phyloP scores from a whole-genome alignment of 2,329 filamentous ascomycete species.

The Phaeoacremonium minimum region DNA sequence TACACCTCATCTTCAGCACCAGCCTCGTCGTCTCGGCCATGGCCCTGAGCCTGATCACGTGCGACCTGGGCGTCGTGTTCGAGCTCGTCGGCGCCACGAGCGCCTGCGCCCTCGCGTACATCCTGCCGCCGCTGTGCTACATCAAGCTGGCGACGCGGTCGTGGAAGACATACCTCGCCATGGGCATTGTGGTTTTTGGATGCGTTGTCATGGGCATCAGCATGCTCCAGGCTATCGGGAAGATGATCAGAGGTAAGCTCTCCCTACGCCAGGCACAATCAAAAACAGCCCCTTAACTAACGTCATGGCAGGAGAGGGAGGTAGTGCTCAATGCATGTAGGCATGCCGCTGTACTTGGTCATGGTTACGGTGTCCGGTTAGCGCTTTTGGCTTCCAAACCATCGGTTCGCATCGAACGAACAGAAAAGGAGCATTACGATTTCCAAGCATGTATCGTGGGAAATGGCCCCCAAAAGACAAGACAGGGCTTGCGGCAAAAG shows the following conservation, averaged over 20 bases:
- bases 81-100: constrained; percentile 95
- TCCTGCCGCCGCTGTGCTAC: constrained; percentile 90
- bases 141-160: constrained; percentile 77
- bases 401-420: no score
- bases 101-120: constrained; percentile 90
- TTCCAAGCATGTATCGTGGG: no score
- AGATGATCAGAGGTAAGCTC: constrained; percentile 20
- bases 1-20: constrained; percentile 84
- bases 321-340: constrained; percentile 19
- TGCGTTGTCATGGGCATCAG: constrained; percentile 22
- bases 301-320: constrained; percentile 16
- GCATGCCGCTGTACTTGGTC: no score
- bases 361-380: no score
- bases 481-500: no score
- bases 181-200: constrained; percentile 20
- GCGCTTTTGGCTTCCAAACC: no score
- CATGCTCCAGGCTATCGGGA: constrained; percentile 19
- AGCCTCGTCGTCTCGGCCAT: constrained; percentile 76
- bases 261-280: no score
- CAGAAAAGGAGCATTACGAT: no score
- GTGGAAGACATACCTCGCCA: constrained; percentile 24
- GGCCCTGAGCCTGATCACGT: constrained; percentile 75
- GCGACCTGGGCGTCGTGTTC: constrained; percentile 90
- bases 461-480: no score
- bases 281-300: no score